Percentiles rank a stretch among this genome's conserved stretches.
Evolutionary conservation across 805 yeast genomes (phyloP).

Genomic region (Candida schatavii): DNA sequence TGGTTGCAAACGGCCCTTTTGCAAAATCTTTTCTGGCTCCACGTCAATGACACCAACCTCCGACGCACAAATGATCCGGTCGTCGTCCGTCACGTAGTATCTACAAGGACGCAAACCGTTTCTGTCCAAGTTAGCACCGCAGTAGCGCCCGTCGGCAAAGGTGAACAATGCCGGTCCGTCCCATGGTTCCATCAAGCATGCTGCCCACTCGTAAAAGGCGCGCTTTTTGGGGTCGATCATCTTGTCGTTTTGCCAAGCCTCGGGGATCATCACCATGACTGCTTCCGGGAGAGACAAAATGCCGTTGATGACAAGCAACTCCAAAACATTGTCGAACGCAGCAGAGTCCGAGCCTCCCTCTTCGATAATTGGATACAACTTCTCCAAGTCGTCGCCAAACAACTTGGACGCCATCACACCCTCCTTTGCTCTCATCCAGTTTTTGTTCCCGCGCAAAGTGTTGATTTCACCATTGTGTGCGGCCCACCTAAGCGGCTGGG

Average conservation of each 20-base stretch:
- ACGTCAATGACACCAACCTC: constrained; percentile 97
- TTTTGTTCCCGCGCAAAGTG: constrained; percentile 95
- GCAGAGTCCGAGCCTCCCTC: constrained; percentile 99
- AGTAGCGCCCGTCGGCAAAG: constrained; percentile 94
- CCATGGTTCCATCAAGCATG: constrained; percentile 99
- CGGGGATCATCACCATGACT: constrained; percentile 94
- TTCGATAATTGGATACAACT: constrained; percentile 90
- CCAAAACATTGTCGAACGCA: constrained; percentile 93
- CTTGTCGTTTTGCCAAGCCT: constrained; percentile 92
- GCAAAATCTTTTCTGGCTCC: constrained; percentile 74
- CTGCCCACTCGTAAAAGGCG: constrained; percentile 99
- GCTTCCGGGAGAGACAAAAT: constrained; percentile 93
- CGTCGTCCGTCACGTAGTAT: constrained; percentile 91
- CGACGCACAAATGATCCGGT: constrained; percentile 94
- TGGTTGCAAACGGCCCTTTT: constrained; percentile 93
- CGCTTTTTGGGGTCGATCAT: constrained; percentile 86
- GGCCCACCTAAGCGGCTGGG: constrained; percentile 95
- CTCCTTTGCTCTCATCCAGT: constrained; percentile 99
- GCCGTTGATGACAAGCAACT: constrained; percentile 87
- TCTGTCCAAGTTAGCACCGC: constrained; percentile 97
- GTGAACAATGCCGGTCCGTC: constrained; percentile 98
- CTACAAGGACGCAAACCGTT: constrained; percentile 98
- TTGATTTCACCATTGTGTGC: constrained; percentile 99
- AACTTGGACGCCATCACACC: constrained; percentile 88
- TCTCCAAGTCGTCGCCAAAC: constrained; percentile 89